phyloP scores from a whole-genome alignment of 495 filamentous ascomycete genomes.

The Chaetomium fimeti region DNA sequence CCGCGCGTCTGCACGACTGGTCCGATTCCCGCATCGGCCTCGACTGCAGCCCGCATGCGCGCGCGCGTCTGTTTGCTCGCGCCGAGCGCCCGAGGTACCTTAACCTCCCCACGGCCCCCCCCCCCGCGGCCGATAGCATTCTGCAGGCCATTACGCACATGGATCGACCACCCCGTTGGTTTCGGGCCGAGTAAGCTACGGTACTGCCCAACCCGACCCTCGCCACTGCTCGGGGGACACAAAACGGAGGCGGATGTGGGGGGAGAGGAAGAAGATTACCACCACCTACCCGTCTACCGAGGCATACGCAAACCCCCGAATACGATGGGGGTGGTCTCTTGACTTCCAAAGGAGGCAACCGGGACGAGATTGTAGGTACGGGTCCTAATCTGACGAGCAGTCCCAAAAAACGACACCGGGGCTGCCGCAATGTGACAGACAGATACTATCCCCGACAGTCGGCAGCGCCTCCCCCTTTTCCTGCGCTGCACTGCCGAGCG shows the following conservation, averaged over 20 bases:
- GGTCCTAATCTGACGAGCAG: too few relatives aligned
- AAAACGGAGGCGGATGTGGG: background rate
- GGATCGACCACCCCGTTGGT: background rate
- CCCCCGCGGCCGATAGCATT: background rate
- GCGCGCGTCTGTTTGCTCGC: background rate
- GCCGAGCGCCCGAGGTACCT: background rate
- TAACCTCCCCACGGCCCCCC: background rate
- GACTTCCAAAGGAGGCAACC: background rate
- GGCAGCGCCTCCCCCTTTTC: conserved; percentile 4
- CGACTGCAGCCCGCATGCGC: background rate
- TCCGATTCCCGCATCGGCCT: background rate
- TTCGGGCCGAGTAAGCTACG: background rate
- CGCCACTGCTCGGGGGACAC: conserved; percentile 2
- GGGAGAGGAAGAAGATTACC: background rate
- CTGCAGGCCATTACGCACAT: background rate
- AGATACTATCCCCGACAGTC: background rate
- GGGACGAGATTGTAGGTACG: background rate
- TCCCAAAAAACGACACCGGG: too few relatives aligned
- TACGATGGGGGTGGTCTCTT: background rate
- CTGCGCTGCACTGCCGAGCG: background rate
- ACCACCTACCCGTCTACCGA: background rate
- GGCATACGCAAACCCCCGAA: background rate
- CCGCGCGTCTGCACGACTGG: background rate
- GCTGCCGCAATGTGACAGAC: background rate
- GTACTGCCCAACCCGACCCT: background rate